These are phyloP conservation scores for Strobilomyces confusus DNA, from an alignment of 768 basidiomycete genomes.

Conservation along the genomic window DNA sequence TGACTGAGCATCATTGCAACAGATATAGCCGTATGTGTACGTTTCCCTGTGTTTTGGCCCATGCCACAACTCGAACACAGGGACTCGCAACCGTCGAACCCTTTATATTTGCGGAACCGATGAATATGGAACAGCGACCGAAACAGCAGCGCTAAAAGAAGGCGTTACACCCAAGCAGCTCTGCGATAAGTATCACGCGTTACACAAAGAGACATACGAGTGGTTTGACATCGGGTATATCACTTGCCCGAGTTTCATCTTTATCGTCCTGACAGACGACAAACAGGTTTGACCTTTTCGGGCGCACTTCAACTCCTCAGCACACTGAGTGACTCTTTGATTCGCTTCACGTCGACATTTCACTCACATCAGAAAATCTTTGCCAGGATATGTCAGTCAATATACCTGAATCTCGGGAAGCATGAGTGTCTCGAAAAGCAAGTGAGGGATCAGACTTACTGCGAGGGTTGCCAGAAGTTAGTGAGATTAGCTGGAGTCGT, in stretches of 20 bases:
- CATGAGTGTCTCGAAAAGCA: constrained; percentile 77
- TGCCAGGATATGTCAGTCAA: constrained; percentile 80
- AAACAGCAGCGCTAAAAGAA: constrained; percentile 93
- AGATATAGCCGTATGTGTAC: constrained; percentile 59
- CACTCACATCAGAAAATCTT: not conserved
- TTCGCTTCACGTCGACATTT: not conserved
- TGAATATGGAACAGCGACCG: constrained; percentile 99
- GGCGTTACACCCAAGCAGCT: constrained; percentile 72
- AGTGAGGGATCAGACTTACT: constrained; percentile 90
- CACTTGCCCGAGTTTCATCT: not conserved
- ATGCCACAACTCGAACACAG: constrained; percentile 13
- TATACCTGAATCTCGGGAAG: constrained; percentile 80
- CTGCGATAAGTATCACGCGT: constrained; percentile 85
- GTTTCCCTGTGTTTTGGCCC: not conserved
- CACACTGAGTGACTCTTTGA: constrained; percentile 72
- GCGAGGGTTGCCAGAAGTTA: constrained; percentile 84
- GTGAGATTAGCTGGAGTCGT: constrained; percentile 11
- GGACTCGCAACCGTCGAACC: constrained; percentile 81
- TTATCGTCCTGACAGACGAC: not conserved
- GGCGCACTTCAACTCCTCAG: constrained; percentile 84
- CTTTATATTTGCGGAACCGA: constrained; percentile 98
- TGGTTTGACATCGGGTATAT: constrained; percentile 95
- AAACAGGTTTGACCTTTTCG: constrained; percentile 88
- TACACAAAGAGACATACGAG: constrained; percentile 91
- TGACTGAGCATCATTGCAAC: constrained; percentile 1